A percentile compares a stretch with the other conserved stretches of the same genome.
These are phyloP conservation scores for Hemileccinum impolitum DNA, from an alignment of 768 basidiomycete genomes.

Conservation along the genomic window DNA sequence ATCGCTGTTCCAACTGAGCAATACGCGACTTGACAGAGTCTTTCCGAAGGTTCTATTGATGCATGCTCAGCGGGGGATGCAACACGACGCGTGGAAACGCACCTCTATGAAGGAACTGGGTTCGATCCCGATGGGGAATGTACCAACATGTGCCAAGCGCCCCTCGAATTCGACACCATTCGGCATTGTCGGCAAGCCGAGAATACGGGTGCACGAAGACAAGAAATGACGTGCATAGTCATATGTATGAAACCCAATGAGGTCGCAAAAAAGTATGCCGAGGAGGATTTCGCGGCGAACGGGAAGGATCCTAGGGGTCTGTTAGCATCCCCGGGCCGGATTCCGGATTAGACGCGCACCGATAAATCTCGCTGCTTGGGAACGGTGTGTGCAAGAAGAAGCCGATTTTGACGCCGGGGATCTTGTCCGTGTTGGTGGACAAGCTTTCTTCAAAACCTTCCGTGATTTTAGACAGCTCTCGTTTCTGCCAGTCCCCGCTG, in stretches of 20 bases:
- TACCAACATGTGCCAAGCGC: constrained; percentile 93
- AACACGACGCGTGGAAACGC: constrained; percentile 10
- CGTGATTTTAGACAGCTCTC: constrained; percentile 65
- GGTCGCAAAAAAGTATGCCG: constrained; percentile 91
- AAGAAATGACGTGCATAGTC: constrained; percentile 99
- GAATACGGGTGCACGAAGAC: constrained; percentile 95
- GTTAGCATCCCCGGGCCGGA: constrained; percentile 9
- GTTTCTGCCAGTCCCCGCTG: constrained; percentile 51
- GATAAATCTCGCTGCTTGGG: constrained; percentile 95
- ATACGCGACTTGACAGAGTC: constrained; percentile 80
- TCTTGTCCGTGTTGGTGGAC: constrained; percentile 34
- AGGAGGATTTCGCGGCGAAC: constrained; percentile 97
- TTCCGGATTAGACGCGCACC: constrained; percentile 48
- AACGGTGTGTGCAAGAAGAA: constrained; percentile 99
- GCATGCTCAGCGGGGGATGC: neutral
- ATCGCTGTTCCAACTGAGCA: constrained; percentile 79
- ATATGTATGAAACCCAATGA: constrained; percentile 99
- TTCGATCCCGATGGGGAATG: constrained; percentile 99
- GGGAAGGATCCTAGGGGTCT: constrained; percentile 73
- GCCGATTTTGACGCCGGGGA: constrained; percentile 86
- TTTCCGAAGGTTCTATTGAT: constrained; percentile 67
- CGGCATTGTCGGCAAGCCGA: constrained; percentile 93
- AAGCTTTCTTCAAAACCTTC: constrained; percentile 61
- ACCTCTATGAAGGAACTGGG: constrained; percentile 87
- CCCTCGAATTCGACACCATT: constrained; percentile 97